A percentile compares a stretch with the other conserved stretches of the same genome.
Evolutionary conservation across 169 alveolate species (phyloP).

Genomic region (Eimeria sp.): DNA sequence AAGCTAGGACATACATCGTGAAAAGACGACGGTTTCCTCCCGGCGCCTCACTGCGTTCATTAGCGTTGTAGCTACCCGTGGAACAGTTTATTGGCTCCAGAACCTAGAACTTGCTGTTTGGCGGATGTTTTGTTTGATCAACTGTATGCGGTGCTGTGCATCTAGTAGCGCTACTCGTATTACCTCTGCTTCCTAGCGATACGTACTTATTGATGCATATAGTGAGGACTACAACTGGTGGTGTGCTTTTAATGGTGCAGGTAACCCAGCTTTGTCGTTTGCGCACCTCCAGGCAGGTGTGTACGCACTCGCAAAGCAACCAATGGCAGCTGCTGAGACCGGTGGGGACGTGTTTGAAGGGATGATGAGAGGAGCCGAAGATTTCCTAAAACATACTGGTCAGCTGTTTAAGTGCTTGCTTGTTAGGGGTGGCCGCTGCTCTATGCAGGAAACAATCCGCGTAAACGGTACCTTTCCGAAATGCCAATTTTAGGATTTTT

Average conservation of each 20-base stretch:
- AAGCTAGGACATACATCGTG: constrained; percentile 13
- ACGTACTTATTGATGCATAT: background rate
- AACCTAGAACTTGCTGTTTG: background rate
- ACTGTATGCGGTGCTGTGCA: background rate
- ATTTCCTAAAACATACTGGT: constrained; percentile 87
- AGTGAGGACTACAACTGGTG: background rate
- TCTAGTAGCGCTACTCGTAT: background rate
- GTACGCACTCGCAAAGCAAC: constrained; percentile 81
- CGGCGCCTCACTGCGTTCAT: background rate
- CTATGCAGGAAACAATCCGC: background rate
- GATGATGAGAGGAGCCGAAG: constrained; percentile 85
- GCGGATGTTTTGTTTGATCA: background rate
- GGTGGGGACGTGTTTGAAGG: constrained; percentile 87
- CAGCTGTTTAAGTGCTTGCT: background rate
- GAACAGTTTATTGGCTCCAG: background rate
- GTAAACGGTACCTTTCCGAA: no score
- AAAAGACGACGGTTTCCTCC: no score
- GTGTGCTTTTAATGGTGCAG: background rate
- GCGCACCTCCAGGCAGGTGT: constrained; percentile 84
- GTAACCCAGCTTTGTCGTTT: constrained; percentile 83
- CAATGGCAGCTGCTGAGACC: constrained; percentile 79
- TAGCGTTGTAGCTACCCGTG: background rate
- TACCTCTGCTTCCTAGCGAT: background rate
- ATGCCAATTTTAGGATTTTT: background rate
- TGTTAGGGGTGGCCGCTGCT: background rate